Conservation (phyloP, 2,329 filamentous ascomycete genomes). For the Helotiales sp. region DNA sequence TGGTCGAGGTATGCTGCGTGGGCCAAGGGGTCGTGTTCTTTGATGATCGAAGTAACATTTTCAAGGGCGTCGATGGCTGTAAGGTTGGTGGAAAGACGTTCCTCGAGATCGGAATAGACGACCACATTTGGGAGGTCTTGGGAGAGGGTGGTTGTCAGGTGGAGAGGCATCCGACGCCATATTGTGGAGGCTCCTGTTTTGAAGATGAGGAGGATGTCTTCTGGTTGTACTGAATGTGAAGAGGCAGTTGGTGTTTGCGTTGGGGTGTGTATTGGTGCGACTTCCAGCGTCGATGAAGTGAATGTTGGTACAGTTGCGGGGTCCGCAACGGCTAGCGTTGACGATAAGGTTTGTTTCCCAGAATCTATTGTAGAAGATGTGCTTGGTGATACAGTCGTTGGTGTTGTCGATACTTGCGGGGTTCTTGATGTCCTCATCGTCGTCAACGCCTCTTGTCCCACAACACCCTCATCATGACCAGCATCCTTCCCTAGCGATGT, state of each 20-base stretch:
- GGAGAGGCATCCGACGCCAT: conserved; percentile 20
- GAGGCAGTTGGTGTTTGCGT: background rate
- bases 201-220: conserved; percentile 18
- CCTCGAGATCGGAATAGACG: conserved; percentile 13
- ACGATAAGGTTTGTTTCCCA: background rate
- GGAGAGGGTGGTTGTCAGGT: conserved; percentile 18
- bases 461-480: background rate
- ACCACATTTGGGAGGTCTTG: conserved; percentile 12
- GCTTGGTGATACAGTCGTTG: background rate
- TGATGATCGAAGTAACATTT: conserved; percentile 16
- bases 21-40: conserved; percentile 8
- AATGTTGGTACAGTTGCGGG: too few species aligned
- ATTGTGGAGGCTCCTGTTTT: conserved; percentile 19
- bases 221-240: too few species aligned
- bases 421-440: background rate
- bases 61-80: conserved; percentile 15
- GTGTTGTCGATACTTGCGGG: background rate
- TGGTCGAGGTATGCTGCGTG: background rate
- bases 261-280: background rate
- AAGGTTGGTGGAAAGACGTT: conserved; percentile 16
- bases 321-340: background rate
- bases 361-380: background rate
- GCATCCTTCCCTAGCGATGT: background rate
- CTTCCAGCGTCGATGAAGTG: background rate
- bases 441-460: background rate